Conservation (phyloP, 1,139 yeast genomes). For the Nakaseomyces bracarensis region DNA sequence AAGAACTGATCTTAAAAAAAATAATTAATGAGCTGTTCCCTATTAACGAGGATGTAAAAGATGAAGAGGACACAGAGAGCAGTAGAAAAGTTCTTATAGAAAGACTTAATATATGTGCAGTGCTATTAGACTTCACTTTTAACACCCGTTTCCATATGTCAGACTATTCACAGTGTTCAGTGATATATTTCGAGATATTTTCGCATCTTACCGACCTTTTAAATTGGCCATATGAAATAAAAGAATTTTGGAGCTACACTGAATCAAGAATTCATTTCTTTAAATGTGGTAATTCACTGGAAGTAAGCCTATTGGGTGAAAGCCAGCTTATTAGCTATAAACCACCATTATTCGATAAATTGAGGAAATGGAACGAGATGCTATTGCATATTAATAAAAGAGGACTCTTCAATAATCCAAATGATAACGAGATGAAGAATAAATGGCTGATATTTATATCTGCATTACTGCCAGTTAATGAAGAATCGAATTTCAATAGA, state of each 20-base stretch:
- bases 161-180: constrained; percentile 15
- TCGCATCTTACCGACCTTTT: constrained; percentile 18
- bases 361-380: constrained; percentile 28
- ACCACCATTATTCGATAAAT: constrained; percentile 25
- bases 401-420: constrained; percentile 22
- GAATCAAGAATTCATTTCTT: constrained; percentile 29
- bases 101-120: constrained; percentile 13
- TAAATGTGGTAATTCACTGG: constrained; percentile 17
- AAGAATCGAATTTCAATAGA: constrained; percentile 30
- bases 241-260: constrained; percentile 26
- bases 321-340: constrained; percentile 27
- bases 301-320: constrained; percentile 16
- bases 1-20: constrained; percentile 15
- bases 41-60: constrained; percentile 9
- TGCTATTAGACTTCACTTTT: constrained; percentile 19
- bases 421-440: constrained; percentile 21
- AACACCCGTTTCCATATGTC: constrained; percentile 17
- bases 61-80: constrained; percentile 7
- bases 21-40: constrained; percentile 14
- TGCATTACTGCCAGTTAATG: constrained; percentile 26
- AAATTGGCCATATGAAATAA: constrained; percentile 21
- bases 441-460: constrained; percentile 27
- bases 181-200: constrained; percentile 23
- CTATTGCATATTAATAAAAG: constrained; percentile 17
- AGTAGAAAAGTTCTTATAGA: neutral